Conservation (phyloP, 106 monocot genomes). For the Phalaenopsis equestris region DNA sequence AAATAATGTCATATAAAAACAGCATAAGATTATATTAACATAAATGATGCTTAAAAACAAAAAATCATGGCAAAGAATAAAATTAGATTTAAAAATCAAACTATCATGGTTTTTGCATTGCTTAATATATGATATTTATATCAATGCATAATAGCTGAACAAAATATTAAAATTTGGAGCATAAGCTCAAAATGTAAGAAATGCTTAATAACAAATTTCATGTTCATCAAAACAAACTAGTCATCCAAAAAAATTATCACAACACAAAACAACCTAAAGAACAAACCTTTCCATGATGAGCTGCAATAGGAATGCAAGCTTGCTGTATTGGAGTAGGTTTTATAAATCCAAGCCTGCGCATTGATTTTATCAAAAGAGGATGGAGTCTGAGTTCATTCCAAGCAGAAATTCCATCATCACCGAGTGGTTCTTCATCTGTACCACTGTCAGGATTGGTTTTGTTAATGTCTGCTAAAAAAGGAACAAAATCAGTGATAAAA, state of each 20-base stretch:
- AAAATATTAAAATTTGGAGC: not conserved
- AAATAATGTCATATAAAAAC: too few species aligned
- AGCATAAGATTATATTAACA: not conserved
- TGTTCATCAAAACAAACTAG: too few species aligned
- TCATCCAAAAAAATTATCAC: not conserved
- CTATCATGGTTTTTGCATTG: not conserved
- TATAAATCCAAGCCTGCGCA: slow-evolving; percentile 76
- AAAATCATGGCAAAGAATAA: not conserved
- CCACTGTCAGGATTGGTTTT: slow-evolving; percentile 10
- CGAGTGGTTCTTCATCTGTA: slow-evolving; percentile 20
- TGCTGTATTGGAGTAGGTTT: slow-evolving; percentile 94
- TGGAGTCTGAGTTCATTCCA: slow-evolving; percentile 90
- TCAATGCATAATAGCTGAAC: not conserved
- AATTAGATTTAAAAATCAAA: not conserved
- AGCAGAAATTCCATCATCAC: slow-evolving; percentile 63
- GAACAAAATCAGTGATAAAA: not conserved
- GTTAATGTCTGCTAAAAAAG: slow-evolving; percentile 6
- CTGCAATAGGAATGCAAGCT: slow-evolving; percentile 83
- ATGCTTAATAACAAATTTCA: too few species aligned
- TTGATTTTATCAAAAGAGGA: slow-evolving; percentile 76
- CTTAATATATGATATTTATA: not conserved
- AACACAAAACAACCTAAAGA: not conserved
- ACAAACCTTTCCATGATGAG: slow-evolving; percentile 91
- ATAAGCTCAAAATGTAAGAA: too few species aligned
- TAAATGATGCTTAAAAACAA: not conserved